Base-by-base conservation (phyloP, 306 rosid species). In the Corylus heterophylla region DNA sequence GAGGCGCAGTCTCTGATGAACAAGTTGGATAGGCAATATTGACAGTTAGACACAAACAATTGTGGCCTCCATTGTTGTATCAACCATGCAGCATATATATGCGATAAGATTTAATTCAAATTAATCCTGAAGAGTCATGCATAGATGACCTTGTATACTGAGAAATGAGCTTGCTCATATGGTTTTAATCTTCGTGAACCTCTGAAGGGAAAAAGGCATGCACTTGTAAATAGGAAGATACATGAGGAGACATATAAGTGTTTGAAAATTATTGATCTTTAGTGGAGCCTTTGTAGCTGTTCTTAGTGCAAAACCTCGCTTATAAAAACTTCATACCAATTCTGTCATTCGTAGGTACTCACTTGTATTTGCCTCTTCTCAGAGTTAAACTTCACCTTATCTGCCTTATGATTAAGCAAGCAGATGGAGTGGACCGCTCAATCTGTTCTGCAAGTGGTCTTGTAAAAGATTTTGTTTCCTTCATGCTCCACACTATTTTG, bases 391-490 rank as follows among this genome's bases (percentile, higher is more conserved):
- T 16, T 64, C 18, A 17, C 35, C 27, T 31, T 64, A 64, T 35
- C 45, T 31, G 20, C 47, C 70, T 64, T 35, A 35, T 7, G 70
- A 64, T 35, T 37, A 64, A 35, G 70, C 29, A 14, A 35, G 69
- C 31, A 16, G 48, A 64, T 35, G 48, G 48, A 64, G 47, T 64
- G 70, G 25, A 64, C 70, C 3, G 48, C 47, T 14, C 70, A 64
- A 64, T 64, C 4, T 64, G 22, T 16, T 64, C 25, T 3, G 13
- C 22, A 14, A 35, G 70, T 17, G 70, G 35, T 64, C 1, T 59
- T 35, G 47, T 48, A 64, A 64, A 31, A 16, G 45, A 35, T 31
- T 8, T 64, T 64, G 70, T 64, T 64, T 64, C 70, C 70, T 55
- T 55, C 27, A 55, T 55, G 22, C 22, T 35, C 48, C 70, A 16